phyloP scores from a whole-genome alignment of 371 early-diverging fungal genomes.

The Apophysomyces variabilis region DNA sequence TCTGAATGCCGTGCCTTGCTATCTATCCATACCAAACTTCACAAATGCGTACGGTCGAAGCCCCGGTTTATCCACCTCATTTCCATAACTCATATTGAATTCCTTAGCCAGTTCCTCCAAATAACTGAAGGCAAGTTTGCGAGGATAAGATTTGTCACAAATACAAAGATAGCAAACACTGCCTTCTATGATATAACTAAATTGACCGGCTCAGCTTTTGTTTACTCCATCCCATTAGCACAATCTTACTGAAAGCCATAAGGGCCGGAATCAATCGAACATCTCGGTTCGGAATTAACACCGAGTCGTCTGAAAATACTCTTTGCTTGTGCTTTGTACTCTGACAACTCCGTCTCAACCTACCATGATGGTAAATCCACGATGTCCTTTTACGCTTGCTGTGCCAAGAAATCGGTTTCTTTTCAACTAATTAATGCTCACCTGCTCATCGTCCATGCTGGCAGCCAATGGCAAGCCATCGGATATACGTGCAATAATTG shows the following conservation, averaged over 20 bases:
- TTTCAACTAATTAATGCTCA: constrained; percentile 24
- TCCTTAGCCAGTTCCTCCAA: constrained; percentile 94
- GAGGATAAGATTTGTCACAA: constrained; percentile 93
- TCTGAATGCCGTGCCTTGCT: neutral
- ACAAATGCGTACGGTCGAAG: constrained; percentile 96
- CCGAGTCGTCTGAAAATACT: constrained; percentile 86
- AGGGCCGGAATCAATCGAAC: constrained; percentile 93
- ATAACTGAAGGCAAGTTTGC: constrained; percentile 94
- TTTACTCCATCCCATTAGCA: neutral
- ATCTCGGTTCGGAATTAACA: constrained; percentile 85
- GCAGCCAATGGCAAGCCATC: constrained; percentile 97
- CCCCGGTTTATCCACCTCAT: constrained; percentile 82
- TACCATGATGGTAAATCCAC: constrained; percentile 20
- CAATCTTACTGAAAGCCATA: constrained; percentile 84
- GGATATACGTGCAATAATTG: constrained; percentile 91
- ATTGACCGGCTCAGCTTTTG: neutral
- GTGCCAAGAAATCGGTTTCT: neutral
- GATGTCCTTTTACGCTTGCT: neutral
- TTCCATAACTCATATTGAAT: constrained; percentile 91
- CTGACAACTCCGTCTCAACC: constrained; percentile 82
- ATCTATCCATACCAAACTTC: constrained; percentile 78
- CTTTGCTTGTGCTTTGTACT: constrained; percentile 94
- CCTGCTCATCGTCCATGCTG: constrained; percentile 97
- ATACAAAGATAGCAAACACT: constrained; percentile 94
- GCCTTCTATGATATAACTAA: constrained; percentile 91